Evolutionary conservation across 805 yeast species (phyloP), one percentile per base, ranked within the genome.

Genomic region (Kodamaea laetipori): DNA sequence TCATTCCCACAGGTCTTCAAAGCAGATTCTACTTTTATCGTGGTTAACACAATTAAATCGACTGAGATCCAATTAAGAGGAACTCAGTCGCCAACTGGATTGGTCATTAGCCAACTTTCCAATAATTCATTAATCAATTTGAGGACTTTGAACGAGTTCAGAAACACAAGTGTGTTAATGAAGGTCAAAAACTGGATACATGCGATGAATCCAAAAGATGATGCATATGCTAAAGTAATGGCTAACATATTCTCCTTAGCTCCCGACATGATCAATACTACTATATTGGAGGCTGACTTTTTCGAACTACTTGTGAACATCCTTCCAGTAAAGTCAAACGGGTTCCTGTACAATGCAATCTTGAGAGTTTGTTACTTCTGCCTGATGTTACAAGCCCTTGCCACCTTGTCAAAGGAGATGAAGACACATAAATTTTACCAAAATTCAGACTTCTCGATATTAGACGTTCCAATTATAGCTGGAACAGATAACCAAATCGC

Each of bases 41-140:
- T 86, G 11, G 69, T 79, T 1, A 77, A 77, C 50, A 79, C 86
- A 0, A 74, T 86, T 15, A 78, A 80, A 43, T 77, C 86, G 2
- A 61, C 78, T 6, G 96, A 88, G 53, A 78, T 86, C 9, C 65
- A 84, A 0, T 57, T 82, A 23, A 68, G 95, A 46, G 87, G 87
- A 0, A 55, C 63, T 1, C 52, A 66, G 1, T 60, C 71, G 10
- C 52, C 59, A 13, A 72, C 72, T 1, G 74, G 74, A 0, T 49
- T 80, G 9, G 56, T 85, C 0, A 63, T 80, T 2, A 69, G 72
- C 31, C 89, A 83, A 44, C 51, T 88, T 3, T 76, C 88, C 0
- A 76, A 80, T 52, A 89, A 84, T 48, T 62, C 75, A 1, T 52
- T 86, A 34, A 71, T 85, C 1, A 74, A 82, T 11, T 60, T 89